Evolutionary conservation across 225 moss, liverwort and hornwort species (phyloP).

Genomic region (Bryum argenteum): DNA sequence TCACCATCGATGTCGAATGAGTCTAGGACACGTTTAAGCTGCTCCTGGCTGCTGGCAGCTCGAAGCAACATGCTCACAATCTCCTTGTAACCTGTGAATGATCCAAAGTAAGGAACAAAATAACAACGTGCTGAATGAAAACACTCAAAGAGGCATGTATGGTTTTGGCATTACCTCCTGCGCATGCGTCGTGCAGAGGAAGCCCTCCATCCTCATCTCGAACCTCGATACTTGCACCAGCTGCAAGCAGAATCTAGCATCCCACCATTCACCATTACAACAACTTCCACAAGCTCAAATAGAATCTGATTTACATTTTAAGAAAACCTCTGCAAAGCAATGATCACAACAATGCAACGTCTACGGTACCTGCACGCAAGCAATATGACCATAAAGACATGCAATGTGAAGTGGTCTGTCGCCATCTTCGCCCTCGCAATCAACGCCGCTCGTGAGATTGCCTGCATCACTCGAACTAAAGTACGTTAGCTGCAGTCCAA

Average conservation of each 20-base stretch:
- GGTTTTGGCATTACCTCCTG: constrained; percentile 48
- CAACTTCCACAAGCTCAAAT: constrained; percentile 20
- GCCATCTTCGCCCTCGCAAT: constrained; percentile 71
- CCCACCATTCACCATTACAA: constrained; percentile 28
- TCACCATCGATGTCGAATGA: constrained; percentile 65
- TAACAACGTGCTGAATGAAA: not conserved
- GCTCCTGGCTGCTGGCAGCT: constrained; percentile 51
- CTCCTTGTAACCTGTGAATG: constrained; percentile 50
- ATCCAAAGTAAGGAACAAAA: constrained; percentile 5
- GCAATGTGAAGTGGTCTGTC: constrained; percentile 66
- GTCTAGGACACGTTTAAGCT: constrained; percentile 52
- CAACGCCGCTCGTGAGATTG: constrained; percentile 49
- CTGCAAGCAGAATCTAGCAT: constrained; percentile 62
- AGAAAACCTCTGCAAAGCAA: not conserved
- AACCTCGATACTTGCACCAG: constrained; percentile 63
- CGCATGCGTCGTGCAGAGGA: constrained; percentile 69
- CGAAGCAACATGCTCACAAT: constrained; percentile 55
- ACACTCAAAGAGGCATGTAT: not conserved
- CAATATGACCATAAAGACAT: constrained; percentile 57
- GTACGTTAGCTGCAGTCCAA: not conserved
- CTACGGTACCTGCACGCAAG: constrained; percentile 60
- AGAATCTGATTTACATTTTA: constrained; percentile 1
- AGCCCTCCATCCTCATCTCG: constrained; percentile 64
- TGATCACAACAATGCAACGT: not conserved
- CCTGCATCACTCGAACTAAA: constrained; percentile 27